phyloP scores from a whole-genome alignment of 139 green algal genomes.

The Chlamydomonas sphaeroides region DNA sequence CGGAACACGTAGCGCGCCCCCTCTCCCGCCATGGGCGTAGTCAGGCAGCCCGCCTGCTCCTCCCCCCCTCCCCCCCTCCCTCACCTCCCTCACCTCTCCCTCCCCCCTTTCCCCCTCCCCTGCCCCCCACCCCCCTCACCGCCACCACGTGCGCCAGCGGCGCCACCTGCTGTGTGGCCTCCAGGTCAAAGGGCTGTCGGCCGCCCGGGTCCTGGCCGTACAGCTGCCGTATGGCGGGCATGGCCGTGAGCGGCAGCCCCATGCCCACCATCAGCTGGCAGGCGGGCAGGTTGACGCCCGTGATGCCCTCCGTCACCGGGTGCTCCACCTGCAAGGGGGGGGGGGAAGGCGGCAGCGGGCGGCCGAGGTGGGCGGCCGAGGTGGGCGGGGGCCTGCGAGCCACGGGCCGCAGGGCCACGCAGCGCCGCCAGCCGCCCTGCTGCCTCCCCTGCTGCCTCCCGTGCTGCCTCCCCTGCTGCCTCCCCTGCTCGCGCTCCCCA shows the following conservation, averaged over 20 bases:
- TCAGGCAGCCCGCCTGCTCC: no score
- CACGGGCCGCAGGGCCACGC: no score
- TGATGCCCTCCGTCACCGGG: constrained; percentile 98
- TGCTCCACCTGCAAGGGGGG: constrained; percentile 89
- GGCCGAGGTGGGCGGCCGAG: no score
- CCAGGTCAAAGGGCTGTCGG: constrained; percentile 80
- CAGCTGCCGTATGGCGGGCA: constrained; percentile 86
- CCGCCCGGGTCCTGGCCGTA: constrained; percentile 65
- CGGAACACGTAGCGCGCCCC: no score
- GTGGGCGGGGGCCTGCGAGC: no score
- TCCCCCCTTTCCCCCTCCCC: no score
- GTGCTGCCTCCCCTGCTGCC: not conserved
- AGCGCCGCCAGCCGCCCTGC: not conserved
- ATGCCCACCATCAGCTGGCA: constrained; percentile 91
- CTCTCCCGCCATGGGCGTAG: no score
- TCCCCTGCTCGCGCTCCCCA: no score
- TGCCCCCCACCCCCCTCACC: not conserved
- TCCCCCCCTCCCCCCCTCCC: no score
- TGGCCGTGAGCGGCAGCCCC: constrained; percentile 91
- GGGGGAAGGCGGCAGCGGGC: not conserved
- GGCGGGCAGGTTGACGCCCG: constrained; percentile 93
- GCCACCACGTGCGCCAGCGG: constrained; percentile 83
- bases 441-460: not conserved
- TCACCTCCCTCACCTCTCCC: no score
- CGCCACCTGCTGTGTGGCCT: constrained; percentile 54